These are phyloP conservation scores for Cylindrotheca closterium DNA, from an alignment of 108 stramenopile species.

Conservation along the genomic window DNA sequence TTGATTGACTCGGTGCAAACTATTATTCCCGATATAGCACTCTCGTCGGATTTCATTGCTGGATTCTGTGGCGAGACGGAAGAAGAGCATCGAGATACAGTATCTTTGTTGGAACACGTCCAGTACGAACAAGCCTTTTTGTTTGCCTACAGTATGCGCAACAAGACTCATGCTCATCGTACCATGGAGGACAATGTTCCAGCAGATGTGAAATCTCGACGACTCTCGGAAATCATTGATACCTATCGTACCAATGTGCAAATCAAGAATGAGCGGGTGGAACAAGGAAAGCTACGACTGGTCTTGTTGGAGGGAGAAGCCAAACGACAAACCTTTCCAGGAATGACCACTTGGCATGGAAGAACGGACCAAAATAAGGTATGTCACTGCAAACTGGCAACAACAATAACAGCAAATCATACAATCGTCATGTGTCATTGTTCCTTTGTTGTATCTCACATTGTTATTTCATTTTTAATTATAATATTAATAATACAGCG, in stretches of 20 bases:
- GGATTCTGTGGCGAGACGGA: conserved; percentile 99
- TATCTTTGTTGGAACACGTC: conserved; percentile 85
- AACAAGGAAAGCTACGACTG: conserved; percentile 70
- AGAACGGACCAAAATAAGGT: conserved; percentile 1
- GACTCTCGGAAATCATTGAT: conserved; percentile 86
- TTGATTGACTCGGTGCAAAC: conserved; percentile 72
- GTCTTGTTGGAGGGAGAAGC: conserved; percentile 84
- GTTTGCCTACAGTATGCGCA: conserved; percentile 97
- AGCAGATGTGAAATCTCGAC: conserved; percentile 77
- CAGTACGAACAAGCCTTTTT: conserved; percentile 95
- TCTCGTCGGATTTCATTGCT: conserved; percentile 95
- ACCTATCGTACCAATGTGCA: conserved; percentile 71
- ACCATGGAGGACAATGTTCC: conserved; percentile 94
- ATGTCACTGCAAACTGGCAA: no score
- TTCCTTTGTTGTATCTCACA: no score
- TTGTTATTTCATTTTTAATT: no score
- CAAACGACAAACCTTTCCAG: conserved; percentile 45
- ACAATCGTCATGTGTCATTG: conserved; percentile 42
- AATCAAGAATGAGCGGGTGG: conserved; percentile 61
- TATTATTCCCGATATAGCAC: conserved; percentile 86
- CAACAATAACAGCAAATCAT: not conserved
- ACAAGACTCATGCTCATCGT: conserved; percentile 92
- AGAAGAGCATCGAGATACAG: conserved; percentile 90
- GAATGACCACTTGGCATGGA: conserved; percentile 18
- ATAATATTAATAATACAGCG: no score